A percentile compares a stretch with the other conserved stretches of the same genome.
These are phyloP conservation scores for Penicillium sp. DNA, from an alignment of 2,329 filamentous ascomycete genomes.

Conservation along the genomic window DNA sequence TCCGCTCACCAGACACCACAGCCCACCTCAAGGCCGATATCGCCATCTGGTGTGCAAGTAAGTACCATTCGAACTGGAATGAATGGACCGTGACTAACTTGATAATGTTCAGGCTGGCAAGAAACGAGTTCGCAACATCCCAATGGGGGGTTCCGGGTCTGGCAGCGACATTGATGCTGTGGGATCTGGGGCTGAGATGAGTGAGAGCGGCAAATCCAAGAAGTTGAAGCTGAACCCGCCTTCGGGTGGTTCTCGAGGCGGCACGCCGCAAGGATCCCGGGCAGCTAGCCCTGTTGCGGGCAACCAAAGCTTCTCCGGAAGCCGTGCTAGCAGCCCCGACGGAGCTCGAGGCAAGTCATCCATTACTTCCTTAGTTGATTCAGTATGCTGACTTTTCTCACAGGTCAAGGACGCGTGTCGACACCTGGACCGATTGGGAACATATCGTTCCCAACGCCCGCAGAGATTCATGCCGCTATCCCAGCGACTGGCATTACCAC, in stretches of 20 bases:
- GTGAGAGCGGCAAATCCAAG: constrained; percentile 46
- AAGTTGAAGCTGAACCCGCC: constrained; percentile 52
- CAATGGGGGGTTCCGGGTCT: constrained; percentile 43
- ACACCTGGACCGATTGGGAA: constrained; percentile 29
- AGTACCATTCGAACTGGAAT: constrained; percentile 6
- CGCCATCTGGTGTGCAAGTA: constrained; percentile 60
- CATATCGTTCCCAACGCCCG: constrained; percentile 45
- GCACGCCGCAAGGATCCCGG: constrained; percentile 51
- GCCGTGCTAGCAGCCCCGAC: constrained; percentile 45
- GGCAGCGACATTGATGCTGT: constrained; percentile 59
- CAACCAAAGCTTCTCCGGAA: constrained; percentile 30
- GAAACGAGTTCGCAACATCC: constrained; percentile 47
- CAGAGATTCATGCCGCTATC: constrained; percentile 50
- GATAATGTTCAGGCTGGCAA: constrained; percentile 46
- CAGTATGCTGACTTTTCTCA: not conserved
- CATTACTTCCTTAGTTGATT: not conserved
- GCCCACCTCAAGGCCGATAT: constrained; percentile 59
- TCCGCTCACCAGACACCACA: constrained; percentile 34
- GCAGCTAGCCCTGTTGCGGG: constrained; percentile 47
- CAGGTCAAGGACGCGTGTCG: constrained; percentile 31
- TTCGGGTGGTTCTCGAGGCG: constrained; percentile 35
- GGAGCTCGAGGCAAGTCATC: constrained; percentile 28
- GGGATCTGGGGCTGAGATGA: constrained; percentile 48
- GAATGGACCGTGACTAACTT: not conserved
- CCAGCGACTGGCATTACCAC: constrained; percentile 47